Conservation (phyloP, 148 eudicot genomes). For the Silene latifolia region DNA sequence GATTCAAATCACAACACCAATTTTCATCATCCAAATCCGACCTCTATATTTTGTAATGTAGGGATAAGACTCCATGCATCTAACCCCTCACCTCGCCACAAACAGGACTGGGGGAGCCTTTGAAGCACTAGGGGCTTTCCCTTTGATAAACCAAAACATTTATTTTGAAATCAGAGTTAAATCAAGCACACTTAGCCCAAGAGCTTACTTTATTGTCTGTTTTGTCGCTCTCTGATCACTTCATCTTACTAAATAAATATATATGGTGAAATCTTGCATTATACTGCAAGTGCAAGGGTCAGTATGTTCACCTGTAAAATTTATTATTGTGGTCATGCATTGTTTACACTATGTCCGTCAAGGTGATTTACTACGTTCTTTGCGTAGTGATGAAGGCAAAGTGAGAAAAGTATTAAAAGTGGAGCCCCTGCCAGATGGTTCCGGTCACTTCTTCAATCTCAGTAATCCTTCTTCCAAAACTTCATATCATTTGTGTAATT, state of each 20-base stretch:
- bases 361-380: conserved; percentile 1
- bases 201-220: background rate
- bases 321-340: background rate
- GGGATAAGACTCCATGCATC: background rate
- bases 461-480: conserved; percentile 42
- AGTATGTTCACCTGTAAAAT: background rate
- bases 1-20: background rate
- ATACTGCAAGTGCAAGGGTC: background rate
- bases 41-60: background rate
- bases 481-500: background rate
- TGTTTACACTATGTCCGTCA: background rate
- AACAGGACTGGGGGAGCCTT: background rate
- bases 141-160: background rate
- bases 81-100: background rate
- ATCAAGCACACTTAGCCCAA: background rate
- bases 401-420: conserved; percentile 94
- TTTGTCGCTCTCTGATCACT: background rate
- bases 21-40: background rate
- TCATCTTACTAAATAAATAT: background rate
- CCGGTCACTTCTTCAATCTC: conserved; percentile 91
- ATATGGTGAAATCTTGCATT: too few relatives aligned
- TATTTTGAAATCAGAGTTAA: background rate
- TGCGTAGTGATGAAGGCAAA: conserved; percentile 87
- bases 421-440: conserved; percentile 95
- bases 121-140: background rate